Evolutionary conservation across 1,139 yeast species (phyloP).

Genomic region (Nematodospora anomalae): DNA sequence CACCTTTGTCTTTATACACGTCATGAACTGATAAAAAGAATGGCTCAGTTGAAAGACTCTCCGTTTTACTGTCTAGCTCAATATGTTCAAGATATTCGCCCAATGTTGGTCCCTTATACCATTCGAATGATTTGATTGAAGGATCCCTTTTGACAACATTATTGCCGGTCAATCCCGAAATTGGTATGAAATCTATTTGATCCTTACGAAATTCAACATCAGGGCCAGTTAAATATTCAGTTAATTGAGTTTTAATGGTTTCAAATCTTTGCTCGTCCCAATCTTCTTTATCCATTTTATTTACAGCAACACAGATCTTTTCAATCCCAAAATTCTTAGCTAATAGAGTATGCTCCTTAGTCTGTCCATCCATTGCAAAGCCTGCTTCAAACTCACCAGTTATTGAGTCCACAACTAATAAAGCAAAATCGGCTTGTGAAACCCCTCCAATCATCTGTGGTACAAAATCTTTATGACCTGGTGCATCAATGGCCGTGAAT

Average conservation of each 20-base stretch:
- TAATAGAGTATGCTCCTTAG: constrained; percentile 87
- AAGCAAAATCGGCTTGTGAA: constrained; percentile 64
- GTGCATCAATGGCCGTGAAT: constrained; percentile 94
- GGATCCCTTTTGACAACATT: constrained; percentile 60
- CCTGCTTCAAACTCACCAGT: constrained; percentile 90
- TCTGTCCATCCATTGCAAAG: constrained; percentile 84
- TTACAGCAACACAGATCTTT: constrained; percentile 72
- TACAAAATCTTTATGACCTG: constrained; percentile 56
- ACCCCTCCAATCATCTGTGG: constrained; percentile 58
- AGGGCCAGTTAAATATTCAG: constrained; percentile 52
- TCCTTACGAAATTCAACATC: constrained; percentile 58
- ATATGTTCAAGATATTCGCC: constrained; percentile 53
- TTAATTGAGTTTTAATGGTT: constrained; percentile 58
- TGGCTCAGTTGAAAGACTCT: constrained; percentile 30
- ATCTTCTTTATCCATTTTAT: constrained; percentile 77
- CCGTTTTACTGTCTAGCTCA: constrained; percentile 21
- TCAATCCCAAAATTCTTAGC: constrained; percentile 84
- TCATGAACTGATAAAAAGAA: constrained; percentile 56
- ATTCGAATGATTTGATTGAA: constrained; percentile 33
- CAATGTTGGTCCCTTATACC: constrained; percentile 72
- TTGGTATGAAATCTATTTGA: constrained; percentile 71
- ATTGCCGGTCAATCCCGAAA: constrained; percentile 81
- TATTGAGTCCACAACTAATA: constrained; percentile 75
- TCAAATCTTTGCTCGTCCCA: constrained; percentile 71
- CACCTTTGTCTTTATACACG: constrained; percentile 30